phyloP scores from a whole-genome alignment of 345 rosid genomes.

The Lenwebbia sp. region DNA sequence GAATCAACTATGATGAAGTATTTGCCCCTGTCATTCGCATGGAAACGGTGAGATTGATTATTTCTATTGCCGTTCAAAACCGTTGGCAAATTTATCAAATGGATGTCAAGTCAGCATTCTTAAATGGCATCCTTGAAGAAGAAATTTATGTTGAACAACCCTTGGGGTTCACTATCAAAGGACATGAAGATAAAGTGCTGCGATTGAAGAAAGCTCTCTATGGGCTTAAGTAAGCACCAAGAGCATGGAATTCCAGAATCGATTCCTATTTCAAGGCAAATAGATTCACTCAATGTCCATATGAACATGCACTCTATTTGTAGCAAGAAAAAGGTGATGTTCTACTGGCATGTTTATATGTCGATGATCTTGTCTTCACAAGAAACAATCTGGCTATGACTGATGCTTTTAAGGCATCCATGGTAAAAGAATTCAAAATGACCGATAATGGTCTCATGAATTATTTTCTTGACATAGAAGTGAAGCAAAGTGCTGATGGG shows the following conservation, averaged over 20 bases:
- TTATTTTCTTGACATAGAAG: constrained; percentile 3
- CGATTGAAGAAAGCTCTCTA: not conserved
- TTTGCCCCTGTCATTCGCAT: not conserved
- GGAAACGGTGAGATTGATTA: not conserved
- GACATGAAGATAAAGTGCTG: not conserved
- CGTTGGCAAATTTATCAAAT: not conserved
- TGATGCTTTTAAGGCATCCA: not conserved
- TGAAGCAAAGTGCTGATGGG: not conserved
- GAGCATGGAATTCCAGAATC: not conserved
- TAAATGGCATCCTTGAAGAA: not conserved
- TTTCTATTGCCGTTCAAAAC: not conserved
- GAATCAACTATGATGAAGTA: not conserved
- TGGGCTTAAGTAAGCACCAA: not conserved
- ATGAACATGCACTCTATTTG: not conserved
- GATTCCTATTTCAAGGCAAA: not conserved
- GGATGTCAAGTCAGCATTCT: not conserved
- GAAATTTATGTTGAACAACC: not conserved
- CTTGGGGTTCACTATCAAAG: not conserved
- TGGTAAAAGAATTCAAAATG: not conserved
- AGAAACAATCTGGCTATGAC: not conserved
- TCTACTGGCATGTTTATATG: not conserved
- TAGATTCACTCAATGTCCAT: not conserved
- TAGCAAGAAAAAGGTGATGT: not conserved
- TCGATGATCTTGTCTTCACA: not conserved
- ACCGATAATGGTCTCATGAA: not conserved